Evolutionary conservation across 257 asterid species (phyloP).

Genomic region (Forsythia suspensa): DNA sequence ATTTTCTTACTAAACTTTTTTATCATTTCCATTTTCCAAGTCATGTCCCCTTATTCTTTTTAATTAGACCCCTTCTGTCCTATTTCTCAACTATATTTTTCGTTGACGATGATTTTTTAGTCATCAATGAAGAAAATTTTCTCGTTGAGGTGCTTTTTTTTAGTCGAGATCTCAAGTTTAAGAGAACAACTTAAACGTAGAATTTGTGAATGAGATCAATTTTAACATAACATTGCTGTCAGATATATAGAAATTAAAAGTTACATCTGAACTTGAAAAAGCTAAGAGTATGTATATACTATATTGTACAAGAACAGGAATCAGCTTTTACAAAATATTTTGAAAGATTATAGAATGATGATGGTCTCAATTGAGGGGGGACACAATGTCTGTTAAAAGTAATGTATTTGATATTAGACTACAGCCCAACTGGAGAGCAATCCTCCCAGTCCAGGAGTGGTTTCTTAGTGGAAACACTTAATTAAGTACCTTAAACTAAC

Average conservation of each 20-base stretch:
- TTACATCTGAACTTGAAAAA: slow-evolving; percentile 11
- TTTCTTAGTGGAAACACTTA: slow-evolving; percentile 50
- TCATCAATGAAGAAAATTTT: not conserved
- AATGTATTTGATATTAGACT: slow-evolving; percentile 31
- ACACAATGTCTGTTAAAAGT: slow-evolving; percentile 58
- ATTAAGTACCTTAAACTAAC: slow-evolving; percentile 37
- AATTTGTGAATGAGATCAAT: too few relatives aligned
- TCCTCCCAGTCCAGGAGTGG: slow-evolving; percentile 39
- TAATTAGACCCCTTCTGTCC: not conserved
- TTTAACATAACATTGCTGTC: slow-evolving; percentile 28
- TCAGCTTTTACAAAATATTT: slow-evolving; percentile 17
- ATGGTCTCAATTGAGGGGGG: slow-evolving; percentile 52
- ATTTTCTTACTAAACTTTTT: not conserved
- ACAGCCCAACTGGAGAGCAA: slow-evolving; percentile 33
- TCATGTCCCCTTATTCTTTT: not conserved
- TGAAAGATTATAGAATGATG: slow-evolving; percentile 41
- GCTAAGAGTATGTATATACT: not conserved
- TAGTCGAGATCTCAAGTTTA: not conserved
- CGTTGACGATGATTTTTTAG: not conserved
- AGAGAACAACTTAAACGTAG: too few relatives aligned
- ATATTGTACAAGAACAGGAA: slow-evolving; percentile 25
- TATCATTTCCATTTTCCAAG: not conserved
- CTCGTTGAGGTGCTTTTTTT: not conserved
- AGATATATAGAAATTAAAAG: slow-evolving; percentile 16
- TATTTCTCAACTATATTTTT: not conserved